Evolutionary conservation across 192 early-diverging fungal species (phyloP).

Genomic region (Pilaira anomala): DNA sequence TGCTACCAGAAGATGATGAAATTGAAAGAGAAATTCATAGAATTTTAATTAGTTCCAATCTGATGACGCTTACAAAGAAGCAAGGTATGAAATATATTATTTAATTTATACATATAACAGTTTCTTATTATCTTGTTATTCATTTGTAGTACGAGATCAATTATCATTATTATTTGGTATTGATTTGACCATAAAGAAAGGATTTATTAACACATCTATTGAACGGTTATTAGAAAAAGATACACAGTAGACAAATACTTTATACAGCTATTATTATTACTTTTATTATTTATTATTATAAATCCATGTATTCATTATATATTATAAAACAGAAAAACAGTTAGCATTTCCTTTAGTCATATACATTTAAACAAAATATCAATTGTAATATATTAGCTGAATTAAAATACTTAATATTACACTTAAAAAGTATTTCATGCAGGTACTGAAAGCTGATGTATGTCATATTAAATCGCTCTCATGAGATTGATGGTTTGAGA

Average conservation of each 20-base stretch:
- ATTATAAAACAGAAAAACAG: too few relatives aligned
- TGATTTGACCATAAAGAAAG: conserved; percentile 59
- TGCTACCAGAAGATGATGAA: conserved; percentile 28
- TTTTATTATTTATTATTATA: too few relatives aligned
- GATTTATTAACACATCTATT: conserved; percentile 65
- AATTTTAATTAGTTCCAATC: conserved; percentile 58
- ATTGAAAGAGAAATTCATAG: conserved; percentile 64
- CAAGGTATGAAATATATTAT: conserved; percentile 34
- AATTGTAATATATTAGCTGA: too few relatives aligned
- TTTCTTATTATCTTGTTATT: conserved; percentile 16
- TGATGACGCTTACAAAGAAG: conserved; percentile 71
- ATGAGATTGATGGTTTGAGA: too few relatives aligned
- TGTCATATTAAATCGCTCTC: too few relatives aligned
- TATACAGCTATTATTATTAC: too few relatives aligned
- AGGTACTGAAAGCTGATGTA: too few relatives aligned
- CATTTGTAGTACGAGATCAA: conserved; percentile 56
- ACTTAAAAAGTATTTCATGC: too few relatives aligned
- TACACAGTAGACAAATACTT: not conserved
- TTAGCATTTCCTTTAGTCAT: too few relatives aligned
- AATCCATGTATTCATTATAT: too few relatives aligned
- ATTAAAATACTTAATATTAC: too few relatives aligned
- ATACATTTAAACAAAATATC: too few relatives aligned
- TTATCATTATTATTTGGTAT: conserved; percentile 59
- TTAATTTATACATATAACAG: not conserved
- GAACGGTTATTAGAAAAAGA: conserved; percentile 40